Base-by-base conservation (phyloP, 352 stramenopile species). In the Globisporangium emineosum region DNA sequence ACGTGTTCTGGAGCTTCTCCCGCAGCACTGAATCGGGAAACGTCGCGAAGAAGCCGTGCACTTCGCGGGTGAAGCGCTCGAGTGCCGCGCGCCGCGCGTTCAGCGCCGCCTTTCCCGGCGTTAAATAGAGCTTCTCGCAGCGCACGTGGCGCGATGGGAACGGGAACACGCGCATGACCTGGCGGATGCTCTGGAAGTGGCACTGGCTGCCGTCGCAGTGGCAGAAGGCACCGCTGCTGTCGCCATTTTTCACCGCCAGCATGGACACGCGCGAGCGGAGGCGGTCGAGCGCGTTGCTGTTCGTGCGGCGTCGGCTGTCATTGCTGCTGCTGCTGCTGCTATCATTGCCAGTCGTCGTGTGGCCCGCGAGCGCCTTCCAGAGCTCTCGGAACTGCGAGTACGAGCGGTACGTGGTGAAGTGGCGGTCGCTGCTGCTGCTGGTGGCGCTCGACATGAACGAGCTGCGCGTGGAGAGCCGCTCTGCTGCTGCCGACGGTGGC, bases 341-440 rank as follows among this genome's bases (percentile, higher is more conserved):
- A 53, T 23, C 35, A 3, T 10, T 49, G 2, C 12, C 10, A 17
- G n/a, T 3, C 6, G 17, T 23, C 9, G 40, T 23, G 32, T 66
- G 23, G 17, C 51, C 59, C 21, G 51, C 40, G 25, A 91, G 74
- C 57, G 68, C 68, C 52, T 79, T 78, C 62, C 83, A 79, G 33
- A 91, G 68, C 12, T 57, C 68, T n/a, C 79, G 79, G 70, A 91
- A 91, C 42, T 88, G 80, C 40, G 75, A 79, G 55, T 81, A 82
- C 2, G 77, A 83, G 53, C 77, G 71, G 54, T 75, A 59, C 7
- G 76, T 75, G 42, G 66, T 80, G 54, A 63, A 77, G 43, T 66
- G 62, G 32, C 54, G 65, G 21, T 70, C 60, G 13, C 43, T 66
- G 52, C 54, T 72, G 37, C 52, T 52, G 43, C 67, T 64, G 35